Evolutionary conservation across 257 asterid genomes (phyloP), one percentile per base, ranked within the genome.

Genomic region (Perilla frutescens): DNA sequence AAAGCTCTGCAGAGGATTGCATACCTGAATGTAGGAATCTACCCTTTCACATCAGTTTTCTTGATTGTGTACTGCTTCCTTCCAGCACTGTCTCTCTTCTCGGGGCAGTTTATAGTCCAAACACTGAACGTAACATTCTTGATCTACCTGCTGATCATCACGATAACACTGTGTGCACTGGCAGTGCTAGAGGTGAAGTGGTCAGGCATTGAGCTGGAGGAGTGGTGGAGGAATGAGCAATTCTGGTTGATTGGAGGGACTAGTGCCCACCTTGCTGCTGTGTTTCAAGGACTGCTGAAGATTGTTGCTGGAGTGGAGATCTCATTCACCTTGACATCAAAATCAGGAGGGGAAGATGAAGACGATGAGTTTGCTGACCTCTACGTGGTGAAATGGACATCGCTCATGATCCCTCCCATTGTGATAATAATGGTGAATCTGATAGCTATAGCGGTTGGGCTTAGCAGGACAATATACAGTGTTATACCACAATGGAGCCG

Each of bases 221-320:
- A 88, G 67, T 86, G 88, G 91, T 88, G 95, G 95, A 81, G 95
- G 45, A 86, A 88, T 55, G 95, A 88, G 45, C 95, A 88, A 48
- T 88, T 88, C 45, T 88, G 94, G 91, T 69, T 88, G 76, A 88
- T 88, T 1, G 94, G 94, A 1, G 94, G 94, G 32, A 88, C 94
- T 0, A 88, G 94, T 68, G 95, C 95, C 2, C 95, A 88, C 66
- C 75, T 88, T 60, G 95, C 95, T 13, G 95, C 95, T 4, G 95
- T 88, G 10, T 80, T 88, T 26, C 95, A 88, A 64, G 93, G 91
- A 4, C 88, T 88, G 32, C 68, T 88, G 2, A 88, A 88, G 70
- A 84, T 86, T 9, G 29, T 89, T 0, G 95, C 95, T 7, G 95
- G 95, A 31, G 87, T 88, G 0, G 95, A 88, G 73, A 88, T 88